Percentiles rank a stretch among this genome's conserved stretches.
These are phyloP conservation scores for Carpinus fangiana DNA, from an alignment of 306 rosid genomes.

Conservation along the genomic window DNA sequence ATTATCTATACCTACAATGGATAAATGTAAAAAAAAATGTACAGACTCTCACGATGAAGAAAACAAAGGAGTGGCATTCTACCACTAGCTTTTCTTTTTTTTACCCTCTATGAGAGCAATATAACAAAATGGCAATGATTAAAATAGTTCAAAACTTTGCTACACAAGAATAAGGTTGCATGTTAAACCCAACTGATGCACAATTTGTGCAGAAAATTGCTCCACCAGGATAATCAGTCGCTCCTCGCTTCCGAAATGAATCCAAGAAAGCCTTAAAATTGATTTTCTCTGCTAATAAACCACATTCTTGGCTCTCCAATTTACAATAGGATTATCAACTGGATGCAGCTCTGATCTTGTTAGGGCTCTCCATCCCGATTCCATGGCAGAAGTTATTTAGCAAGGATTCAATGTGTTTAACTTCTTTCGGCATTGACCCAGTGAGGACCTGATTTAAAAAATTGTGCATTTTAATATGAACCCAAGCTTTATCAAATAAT, in stretches of 20 bases:
- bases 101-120: neutral
- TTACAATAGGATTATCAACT: constrained; percentile 24
- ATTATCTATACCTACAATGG: neutral
- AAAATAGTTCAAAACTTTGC: neutral
- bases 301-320: neutral
- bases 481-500: neutral
- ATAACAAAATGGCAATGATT: neutral
- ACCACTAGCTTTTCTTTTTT: neutral
- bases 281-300: neutral
- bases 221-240: neutral
- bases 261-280: neutral
- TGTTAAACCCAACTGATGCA: neutral
- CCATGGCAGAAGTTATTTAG: constrained; percentile 68
- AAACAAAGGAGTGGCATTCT: neutral
- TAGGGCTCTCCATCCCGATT: constrained; percentile 41
- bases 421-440: constrained; percentile 82
- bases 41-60: neutral
- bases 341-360: constrained; percentile 34
- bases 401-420: constrained; percentile 76
- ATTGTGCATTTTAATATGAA: neutral
- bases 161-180: neutral
- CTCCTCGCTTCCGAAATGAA: neutral
- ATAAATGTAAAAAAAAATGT: neutral
- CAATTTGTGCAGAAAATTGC: neutral
- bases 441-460: constrained; percentile 57